Percentiles rank a stretch among this genome's conserved stretches.
Conservation (phyloP, 2,329 filamentous ascomycete species). For the Setomelanomma holmii region DNA sequence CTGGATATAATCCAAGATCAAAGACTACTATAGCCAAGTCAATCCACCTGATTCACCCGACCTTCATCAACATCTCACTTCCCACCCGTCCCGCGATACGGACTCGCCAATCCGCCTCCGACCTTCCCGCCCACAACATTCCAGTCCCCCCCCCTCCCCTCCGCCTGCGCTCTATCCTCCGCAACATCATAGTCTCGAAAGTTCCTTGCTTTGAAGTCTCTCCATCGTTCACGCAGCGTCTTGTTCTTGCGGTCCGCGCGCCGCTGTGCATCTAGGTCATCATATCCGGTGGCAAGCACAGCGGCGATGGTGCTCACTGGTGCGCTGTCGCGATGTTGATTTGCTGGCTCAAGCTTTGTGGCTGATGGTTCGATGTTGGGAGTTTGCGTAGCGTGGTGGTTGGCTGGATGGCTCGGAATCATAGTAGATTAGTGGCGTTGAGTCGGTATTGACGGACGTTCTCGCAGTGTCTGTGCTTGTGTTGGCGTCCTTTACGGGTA, state of each 20-base stretch:
- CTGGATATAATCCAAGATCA: background rate
- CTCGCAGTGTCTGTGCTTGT: background rate
- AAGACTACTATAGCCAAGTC: background rate
- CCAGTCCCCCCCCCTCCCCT: conserved; percentile 6
- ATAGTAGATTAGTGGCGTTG: conserved; percentile 8
- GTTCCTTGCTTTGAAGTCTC: conserved; percentile 12
- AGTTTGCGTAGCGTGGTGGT: conserved; percentile 7
- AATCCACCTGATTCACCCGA: background rate
- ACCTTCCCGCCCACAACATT: conserved; percentile 10
- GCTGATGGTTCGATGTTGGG: background rate
- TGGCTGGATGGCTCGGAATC: conserved; percentile 16
- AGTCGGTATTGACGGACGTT: background rate
- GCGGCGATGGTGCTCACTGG: conserved; percentile 8
- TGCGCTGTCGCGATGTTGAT: conserved; percentile 3
- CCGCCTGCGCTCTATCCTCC: background rate
- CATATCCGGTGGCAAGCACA: conserved; percentile 9
- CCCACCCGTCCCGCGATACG: conserved; percentile 3
- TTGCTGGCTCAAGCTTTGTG: background rate
- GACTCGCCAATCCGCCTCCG: background rate
- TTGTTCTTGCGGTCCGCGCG: conserved; percentile 12
- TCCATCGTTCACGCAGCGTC: conserved; percentile 14
- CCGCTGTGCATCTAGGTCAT: conserved; percentile 11
- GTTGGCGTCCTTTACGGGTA: background rate
- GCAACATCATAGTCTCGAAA: background rate
- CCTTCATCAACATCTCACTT: background rate